Base-by-base conservation (phyloP, 1,139 yeast species). In the Diutina neorugosa region DNA sequence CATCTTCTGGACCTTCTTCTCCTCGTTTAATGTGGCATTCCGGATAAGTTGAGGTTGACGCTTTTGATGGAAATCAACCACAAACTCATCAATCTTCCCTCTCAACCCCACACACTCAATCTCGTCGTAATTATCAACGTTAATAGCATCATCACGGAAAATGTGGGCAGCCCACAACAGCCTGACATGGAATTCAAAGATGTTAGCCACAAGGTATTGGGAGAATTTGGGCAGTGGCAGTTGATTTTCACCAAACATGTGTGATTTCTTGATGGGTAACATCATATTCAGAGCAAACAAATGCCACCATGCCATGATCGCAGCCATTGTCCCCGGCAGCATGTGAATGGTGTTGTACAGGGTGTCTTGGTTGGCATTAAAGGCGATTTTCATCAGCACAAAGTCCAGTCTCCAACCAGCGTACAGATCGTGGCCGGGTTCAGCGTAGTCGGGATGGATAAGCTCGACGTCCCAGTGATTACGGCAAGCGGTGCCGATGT, bases 361-460 rank as follows among this genome's bases (percentile, higher is more conserved):
- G 4, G 64, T 58, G 8, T 66, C 70, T 23, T 65, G 64, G 56
- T 70, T 65, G 23, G 95, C 86, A 47, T 76, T 68, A 49, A 91
- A 73, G 0, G 87, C 75, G 34, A 91, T 73, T 0, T 94, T 87
- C 78, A 91, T 71, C 63, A 89, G 96, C 18, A 90, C 74, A 60
- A 78, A 86, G 53, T 86, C 82, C 54, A 94, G 82, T 63, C 98
- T 71, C 68, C 86, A 91, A 0, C 88, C 94, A 4, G 65, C 64
- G 62, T 84, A 91, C 0, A 96, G 87, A 65, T 93, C 98, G 60
- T 84, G 83, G 0, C 63, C 66, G 1, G 68, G 64, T 11, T 70
- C 60, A 3, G 86, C 79, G 61, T 62, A 80, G 4, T 79, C 71
- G 0, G 96, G 96, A 61, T 85, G 81, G 53, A 69, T 73, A 44